phyloP scores from a whole-genome alignment of 2,329 filamentous ascomycete species.

The Colletotrichum graminicola region DNA sequence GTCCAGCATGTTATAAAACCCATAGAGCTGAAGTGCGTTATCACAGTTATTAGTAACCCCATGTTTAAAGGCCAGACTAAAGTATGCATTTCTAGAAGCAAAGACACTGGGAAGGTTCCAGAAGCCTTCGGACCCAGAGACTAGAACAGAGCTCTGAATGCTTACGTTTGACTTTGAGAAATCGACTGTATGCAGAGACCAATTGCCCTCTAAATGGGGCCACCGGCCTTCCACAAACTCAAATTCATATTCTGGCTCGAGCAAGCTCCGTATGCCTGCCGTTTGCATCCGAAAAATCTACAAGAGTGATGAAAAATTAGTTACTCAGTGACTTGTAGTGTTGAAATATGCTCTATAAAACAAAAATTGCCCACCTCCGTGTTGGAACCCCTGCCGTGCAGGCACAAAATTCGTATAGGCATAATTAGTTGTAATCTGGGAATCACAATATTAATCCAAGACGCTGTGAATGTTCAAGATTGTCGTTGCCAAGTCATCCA shows the following conservation, averaged over 20 bases:
- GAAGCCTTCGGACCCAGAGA: not conserved
- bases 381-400: not conserved
- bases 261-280: slow-evolving; percentile 21
- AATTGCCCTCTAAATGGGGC: slow-evolving; percentile 22
- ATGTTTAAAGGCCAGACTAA: not conserved
- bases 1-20: slow-evolving; percentile 26
- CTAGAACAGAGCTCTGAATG: not conserved
- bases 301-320: not conserved
- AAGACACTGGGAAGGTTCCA: not conserved
- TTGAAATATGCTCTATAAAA: not conserved
- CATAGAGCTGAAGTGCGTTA: slow-evolving; percentile 13
- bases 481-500: not conserved
- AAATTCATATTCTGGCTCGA: slow-evolving; percentile 25
- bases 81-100: not conserved
- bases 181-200: slow-evolving; percentile 24
- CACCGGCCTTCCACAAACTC: slow-evolving; percentile 20
- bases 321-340: not conserved
- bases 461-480: not conserved
- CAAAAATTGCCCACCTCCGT: not conserved
- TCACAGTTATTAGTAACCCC: not conserved
- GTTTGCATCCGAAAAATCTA: slow-evolving; percentile 28
- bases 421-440: not conserved
- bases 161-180: slow-evolving; percentile 28
- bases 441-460: not conserved
- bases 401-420: not conserved